Base-by-base conservation (phyloP, 2,329 filamentous ascomycete genomes). In the Fusarium mangiferae region DNA sequence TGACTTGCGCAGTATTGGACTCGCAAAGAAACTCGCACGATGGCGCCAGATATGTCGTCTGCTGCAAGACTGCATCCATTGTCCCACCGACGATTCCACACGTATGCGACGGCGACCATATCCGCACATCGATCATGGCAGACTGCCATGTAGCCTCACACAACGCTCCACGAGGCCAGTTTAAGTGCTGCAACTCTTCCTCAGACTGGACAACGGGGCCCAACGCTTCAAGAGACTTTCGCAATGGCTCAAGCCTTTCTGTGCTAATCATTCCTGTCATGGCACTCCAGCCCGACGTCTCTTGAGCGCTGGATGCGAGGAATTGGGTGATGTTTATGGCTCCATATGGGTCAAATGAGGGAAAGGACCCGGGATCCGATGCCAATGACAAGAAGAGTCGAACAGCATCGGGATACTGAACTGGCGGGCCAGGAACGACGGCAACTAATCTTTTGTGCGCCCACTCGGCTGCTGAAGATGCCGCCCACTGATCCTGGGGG, bases 241-340 rank as follows among this genome's bases (percentile, higher is more conserved):
- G 68, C 26, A 84, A 68, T 5, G 81, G 79, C 30, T 80, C 78
- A 7, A 84, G 78, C 24, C 83, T 76, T 59, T 84, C 83, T 42
- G 82, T 79, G 65, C 83, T 84, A 7, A 84, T 77, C 66, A 82
- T 79, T 4, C 83, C 83, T 0, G 82, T 84, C 81, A 84, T 84
- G 7, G 82, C 82, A 10, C 81, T 84, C 83, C 83, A 84, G 33
- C 83, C 83, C 3, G 83, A 84, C 46, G 84, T 80, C 56, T 84
- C 83, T 8, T 82, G 80, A 6, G 83, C 82, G 64, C 82, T 83
- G 9, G 83, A 84, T 20, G 84, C 79, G 15, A 84, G 73, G 52
- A 84, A 84, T 30, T 84, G 82, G 3, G 82, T 79, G 36, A 84
- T 82, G 56, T 84, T 84, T 62, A 84, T 81, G 10, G 83, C 82